Evolutionary conservation across 805 yeast genomes (phyloP).

Genomic region (Cephaloascus fragrans): DNA sequence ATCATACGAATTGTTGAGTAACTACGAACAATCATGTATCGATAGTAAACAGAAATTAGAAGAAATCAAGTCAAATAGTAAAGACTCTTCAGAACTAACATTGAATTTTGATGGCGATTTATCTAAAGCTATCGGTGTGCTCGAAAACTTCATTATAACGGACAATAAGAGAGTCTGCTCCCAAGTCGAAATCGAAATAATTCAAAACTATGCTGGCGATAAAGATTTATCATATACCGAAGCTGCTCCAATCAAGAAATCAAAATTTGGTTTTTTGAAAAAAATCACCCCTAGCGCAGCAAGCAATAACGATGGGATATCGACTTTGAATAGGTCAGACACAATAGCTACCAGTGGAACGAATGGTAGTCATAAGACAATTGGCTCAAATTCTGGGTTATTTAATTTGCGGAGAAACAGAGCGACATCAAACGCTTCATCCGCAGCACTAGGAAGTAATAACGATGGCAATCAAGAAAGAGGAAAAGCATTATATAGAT

Average conservation of each 20-base stretch:
- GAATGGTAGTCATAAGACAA: neutral
- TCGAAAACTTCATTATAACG: slow-evolving; percentile 57
- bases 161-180: slow-evolving; percentile 67
- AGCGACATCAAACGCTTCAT: slow-evolving; percentile 14
- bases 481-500: slow-evolving; percentile 54
- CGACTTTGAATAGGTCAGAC: neutral
- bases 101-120: slow-evolving; percentile 45
- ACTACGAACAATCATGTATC: slow-evolving; percentile 29
- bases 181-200: slow-evolving; percentile 86
- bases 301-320: neutral
- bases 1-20: slow-evolving; percentile 26
- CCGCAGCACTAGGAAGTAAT: too few species aligned
- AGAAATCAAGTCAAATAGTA: slow-evolving; percentile 22
- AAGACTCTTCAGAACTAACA: slow-evolving; percentile 27
- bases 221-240: slow-evolving; percentile 54
- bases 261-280: slow-evolving; percentile 46
- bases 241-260: slow-evolving; percentile 42
- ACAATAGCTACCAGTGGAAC: neutral
- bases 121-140: slow-evolving; percentile 35
- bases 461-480: slow-evolving; percentile 7
- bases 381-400: slow-evolving; percentile 15
- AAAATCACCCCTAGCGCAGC: slow-evolving; percentile 2
- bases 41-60: slow-evolving; percentile 42
- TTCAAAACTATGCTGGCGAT: slow-evolving; percentile 76
- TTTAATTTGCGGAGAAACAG: slow-evolving; percentile 27